phyloP scores from a whole-genome alignment of 202 grass and related monocot genomes.

The Musa balbisiana region DNA sequence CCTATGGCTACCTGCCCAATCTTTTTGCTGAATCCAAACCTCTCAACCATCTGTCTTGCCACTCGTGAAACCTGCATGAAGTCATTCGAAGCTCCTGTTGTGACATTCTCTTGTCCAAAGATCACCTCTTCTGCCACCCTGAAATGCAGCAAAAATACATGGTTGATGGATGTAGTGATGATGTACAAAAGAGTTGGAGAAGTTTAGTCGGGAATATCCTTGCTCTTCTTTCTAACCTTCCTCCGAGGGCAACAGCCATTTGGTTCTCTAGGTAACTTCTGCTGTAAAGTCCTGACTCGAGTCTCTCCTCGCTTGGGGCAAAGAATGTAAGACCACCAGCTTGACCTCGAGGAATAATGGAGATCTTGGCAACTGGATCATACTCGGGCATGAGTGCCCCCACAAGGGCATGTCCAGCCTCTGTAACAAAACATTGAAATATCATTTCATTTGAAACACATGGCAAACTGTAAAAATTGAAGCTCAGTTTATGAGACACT shows the following conservation, averaged over 20 bases:
- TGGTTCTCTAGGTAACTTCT: conserved; percentile 97
- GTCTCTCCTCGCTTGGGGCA: conserved; percentile 89
- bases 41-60: conserved; percentile 97
- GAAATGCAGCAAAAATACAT: conserved; percentile 18
- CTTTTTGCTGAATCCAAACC: conserved; percentile 98
- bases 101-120: conserved; percentile 87
- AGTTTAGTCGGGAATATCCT: background rate
- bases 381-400: conserved; percentile 98
- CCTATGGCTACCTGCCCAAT: conserved; percentile 91
- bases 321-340: conserved; percentile 97
- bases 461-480: background rate
- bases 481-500: conserved; percentile 5
- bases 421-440: conserved; percentile 25
- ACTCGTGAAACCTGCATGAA: conserved; percentile 98
- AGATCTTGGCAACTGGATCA: conserved; percentile 96
- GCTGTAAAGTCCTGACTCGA: conserved; percentile 87
- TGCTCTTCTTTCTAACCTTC: conserved; percentile 41
- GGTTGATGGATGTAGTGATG: background rate
- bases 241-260: conserved; percentile 98
- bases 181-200: background rate
- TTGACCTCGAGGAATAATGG: conserved; percentile 93
- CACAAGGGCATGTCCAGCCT: conserved; percentile 94
- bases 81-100: conserved; percentile 89
- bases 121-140: conserved; percentile 99
- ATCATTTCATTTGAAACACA: conserved; percentile 8